These are phyloP conservation scores for Aspergillus sp. DNA, from an alignment of 2,329 filamentous ascomycete species.

Conservation along the genomic window DNA sequence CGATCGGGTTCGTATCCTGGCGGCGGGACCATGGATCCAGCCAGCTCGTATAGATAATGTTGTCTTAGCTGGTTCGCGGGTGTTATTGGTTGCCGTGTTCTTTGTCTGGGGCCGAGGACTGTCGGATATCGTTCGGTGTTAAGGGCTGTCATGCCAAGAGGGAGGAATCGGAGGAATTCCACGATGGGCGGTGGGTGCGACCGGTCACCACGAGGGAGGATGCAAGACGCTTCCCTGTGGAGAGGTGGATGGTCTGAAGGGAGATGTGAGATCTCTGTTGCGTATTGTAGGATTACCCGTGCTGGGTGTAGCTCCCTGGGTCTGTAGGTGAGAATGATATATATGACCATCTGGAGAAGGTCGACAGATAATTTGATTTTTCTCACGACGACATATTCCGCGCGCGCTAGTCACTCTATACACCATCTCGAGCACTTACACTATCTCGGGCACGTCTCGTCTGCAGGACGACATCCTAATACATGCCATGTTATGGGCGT, in stretches of 20 bases:
- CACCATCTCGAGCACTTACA: too few relatives aligned
- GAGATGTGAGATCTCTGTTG: neutral
- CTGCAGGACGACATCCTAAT: too few relatives aligned
- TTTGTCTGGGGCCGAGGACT: neutral
- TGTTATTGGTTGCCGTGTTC: neutral
- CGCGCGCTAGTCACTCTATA: too few relatives aligned
- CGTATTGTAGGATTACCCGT: neutral
- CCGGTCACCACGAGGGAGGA: neutral
- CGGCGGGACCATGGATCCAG: slow-evolving; percentile 4
- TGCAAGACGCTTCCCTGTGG: too few relatives aligned
- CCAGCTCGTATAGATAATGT: neutral
- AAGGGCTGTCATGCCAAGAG: neutral
- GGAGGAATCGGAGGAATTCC: neutral
- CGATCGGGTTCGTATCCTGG: neutral
- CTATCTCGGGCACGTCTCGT: too few relatives aligned
- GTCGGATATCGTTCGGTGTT: neutral
- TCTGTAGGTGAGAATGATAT: neutral
- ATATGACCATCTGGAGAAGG: too few relatives aligned
- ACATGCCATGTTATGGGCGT: too few relatives aligned
- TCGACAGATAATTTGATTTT: too few relatives aligned
- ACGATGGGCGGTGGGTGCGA: too few relatives aligned
- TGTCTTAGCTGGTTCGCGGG: neutral
- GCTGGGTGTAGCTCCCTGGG: neutral
- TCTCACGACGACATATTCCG: neutral
- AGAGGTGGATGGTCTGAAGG: neutral